phyloP scores from a whole-genome alignment of 2,329 filamentous ascomycete genomes.

The Hysterium pulicare region DNA sequence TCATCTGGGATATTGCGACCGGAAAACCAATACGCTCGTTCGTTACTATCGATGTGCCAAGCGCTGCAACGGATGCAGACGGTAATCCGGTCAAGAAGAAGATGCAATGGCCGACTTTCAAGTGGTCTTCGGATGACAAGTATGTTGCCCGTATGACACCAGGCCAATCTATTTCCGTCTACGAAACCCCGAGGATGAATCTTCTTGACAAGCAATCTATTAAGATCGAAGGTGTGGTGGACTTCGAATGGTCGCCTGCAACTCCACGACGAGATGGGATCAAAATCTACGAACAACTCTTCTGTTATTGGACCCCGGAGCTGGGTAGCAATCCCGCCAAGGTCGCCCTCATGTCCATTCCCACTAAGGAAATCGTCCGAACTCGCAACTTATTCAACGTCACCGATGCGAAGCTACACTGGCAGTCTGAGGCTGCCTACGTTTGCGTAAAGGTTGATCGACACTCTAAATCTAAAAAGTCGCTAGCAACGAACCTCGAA shows the following conservation, averaged over 20 bases:
- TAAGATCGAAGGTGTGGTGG: conserved; percentile 94
- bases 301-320: conserved; percentile 99
- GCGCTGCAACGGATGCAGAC: conserved; percentile 57
- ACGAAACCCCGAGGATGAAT: conserved; percentile 85
- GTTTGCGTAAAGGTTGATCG: conserved; percentile 98
- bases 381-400: conserved; percentile 98
- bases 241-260: conserved; percentile 96
- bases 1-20: conserved; percentile 95
- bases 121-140: conserved; percentile 97
- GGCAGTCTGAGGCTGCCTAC: conserved; percentile 92
- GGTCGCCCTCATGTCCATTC: conserved; percentile 93
- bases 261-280: conserved; percentile 76
- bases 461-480: conserved; percentile 99
- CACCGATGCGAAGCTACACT: conserved; percentile 95
- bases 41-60: conserved; percentile 77
- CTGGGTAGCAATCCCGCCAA: conserved; percentile 97
- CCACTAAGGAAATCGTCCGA: conserved; percentile 88
- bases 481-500: conserved; percentile 91
- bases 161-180: conserved; percentile 84
- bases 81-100: conserved; percentile 77
- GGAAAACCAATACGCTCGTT: conserved; percentile 90
- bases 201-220: conserved; percentile 85
- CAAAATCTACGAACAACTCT: conserved; percentile 90
- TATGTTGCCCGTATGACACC: conserved; percentile 92
- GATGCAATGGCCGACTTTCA: conserved; percentile 97